A percentile compares a stretch with the other conserved stretches of the same genome.
phyloP scores from a whole-genome alignment of 441 rosid species.

The Theobroma grandiflorum region DNA sequence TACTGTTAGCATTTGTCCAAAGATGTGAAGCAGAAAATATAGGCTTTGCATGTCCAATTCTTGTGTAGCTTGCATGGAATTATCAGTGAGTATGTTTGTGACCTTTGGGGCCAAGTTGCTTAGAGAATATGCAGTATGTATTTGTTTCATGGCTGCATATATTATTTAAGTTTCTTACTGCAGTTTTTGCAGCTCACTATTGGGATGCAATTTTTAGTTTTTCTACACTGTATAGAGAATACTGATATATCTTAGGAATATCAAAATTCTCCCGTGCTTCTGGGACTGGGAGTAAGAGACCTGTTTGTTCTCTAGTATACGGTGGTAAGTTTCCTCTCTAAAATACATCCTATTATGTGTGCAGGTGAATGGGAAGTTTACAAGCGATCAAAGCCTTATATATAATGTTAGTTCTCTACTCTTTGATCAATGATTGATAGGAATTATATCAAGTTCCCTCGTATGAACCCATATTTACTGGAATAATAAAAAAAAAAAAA shows the following conservation, averaged over 20 bases:
- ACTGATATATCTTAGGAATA: not conserved
- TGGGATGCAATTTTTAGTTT: not conserved
- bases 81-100: not conserved
- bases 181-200: not conserved
- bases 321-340: not conserved
- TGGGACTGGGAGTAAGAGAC: not conserved
- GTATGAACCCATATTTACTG: not conserved
- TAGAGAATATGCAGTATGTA: not conserved
- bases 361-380: conserved; percentile 97
- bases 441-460: conserved; percentile 13
- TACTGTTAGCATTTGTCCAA: not conserved
- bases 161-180: not conserved
- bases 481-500: not conserved
- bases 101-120: conserved; percentile 11
- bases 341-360: conserved; percentile 25
- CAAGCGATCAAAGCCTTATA: conserved; percentile 81
- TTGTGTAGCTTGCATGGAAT: not conserved
- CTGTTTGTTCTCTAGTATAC: not conserved
- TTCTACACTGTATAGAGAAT: not conserved
- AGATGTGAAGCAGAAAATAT: not conserved
- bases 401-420: conserved; percentile 73
- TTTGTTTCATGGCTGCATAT: not conserved
- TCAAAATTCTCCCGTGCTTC: conserved; percentile 6
- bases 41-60: not conserved
- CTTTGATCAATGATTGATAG: not conserved